Conservation (phyloP, 2,329 filamentous ascomycete genomes). For the Xylaria sp. region DNA sequence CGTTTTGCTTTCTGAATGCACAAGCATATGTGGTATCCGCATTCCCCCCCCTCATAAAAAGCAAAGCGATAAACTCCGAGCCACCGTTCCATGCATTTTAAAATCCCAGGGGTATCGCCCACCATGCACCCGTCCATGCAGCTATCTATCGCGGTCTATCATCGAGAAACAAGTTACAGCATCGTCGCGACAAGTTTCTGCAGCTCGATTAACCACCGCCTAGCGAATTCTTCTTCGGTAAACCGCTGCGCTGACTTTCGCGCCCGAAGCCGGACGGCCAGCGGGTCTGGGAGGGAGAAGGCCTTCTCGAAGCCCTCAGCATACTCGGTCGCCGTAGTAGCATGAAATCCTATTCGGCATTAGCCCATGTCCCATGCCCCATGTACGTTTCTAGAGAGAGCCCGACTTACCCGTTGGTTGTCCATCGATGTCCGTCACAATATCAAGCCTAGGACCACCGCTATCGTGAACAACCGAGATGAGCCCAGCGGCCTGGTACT, state of each 20-base stretch:
- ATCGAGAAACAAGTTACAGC: background rate
- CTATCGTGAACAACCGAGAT: conserved; percentile 93
- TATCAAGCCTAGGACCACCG: conserved; percentile 91
- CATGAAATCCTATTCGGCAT: conserved; percentile 73
- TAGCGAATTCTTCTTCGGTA: conserved; percentile 83
- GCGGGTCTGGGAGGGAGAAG: conserved; percentile 71
- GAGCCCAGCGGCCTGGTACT: conserved; percentile 94
- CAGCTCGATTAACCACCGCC: conserved; percentile 78
- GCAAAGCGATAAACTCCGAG: conserved; percentile 26
- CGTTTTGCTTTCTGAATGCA: too few species aligned
- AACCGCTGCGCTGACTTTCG: conserved; percentile 81
- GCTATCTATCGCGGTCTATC: background rate
- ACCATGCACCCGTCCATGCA: background rate
- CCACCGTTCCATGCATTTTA: conserved; percentile 16
- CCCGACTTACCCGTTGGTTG: conserved; percentile 69
- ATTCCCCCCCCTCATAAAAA: too few species aligned
- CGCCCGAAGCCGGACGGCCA: conserved; percentile 77
- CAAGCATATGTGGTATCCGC: too few species aligned
- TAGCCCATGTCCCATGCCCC: background rate
- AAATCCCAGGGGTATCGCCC: conserved; percentile 24
- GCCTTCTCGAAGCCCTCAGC: conserved; percentile 81
- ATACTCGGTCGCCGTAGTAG: conserved; percentile 78
- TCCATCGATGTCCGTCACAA: conserved; percentile 81
- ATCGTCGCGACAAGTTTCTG: conserved; percentile 68
- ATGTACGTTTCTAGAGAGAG: background rate